These are phyloP conservation scores for Hydrangea macrophylla DNA, from an alignment of 148 eudicot species.

Conservation along the genomic window DNA sequence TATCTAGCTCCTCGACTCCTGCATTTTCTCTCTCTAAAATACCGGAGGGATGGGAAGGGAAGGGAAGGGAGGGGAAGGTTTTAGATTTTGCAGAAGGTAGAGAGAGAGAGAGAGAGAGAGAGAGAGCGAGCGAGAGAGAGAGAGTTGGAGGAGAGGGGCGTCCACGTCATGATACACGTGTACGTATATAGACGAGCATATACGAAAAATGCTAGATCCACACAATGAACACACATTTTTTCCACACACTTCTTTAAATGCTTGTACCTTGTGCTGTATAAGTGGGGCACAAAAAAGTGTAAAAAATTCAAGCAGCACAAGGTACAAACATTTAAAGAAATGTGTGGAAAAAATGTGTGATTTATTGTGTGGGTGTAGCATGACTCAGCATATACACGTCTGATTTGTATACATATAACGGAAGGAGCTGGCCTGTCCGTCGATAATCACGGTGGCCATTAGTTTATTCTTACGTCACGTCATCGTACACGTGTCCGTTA, in stretches of 20 bases:
- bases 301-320: too few species aligned
- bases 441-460: slow-evolving; percentile 15
- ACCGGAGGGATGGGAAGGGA: slow-evolving; percentile 12
- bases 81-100: slow-evolving; percentile 16
- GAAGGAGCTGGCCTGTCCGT: slow-evolving; percentile 17
- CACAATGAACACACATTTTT: too few species aligned
- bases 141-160: slow-evolving; percentile 17
- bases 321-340: too few species aligned
- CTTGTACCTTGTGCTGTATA: too few species aligned
- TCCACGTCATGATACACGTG: slow-evolving; percentile 91
- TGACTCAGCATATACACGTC: neutral
- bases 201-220: too few species aligned
- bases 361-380: too few species aligned
- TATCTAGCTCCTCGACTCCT: slow-evolving; percentile 14
- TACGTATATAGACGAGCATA: slow-evolving; percentile 19
- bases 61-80: slow-evolving; percentile 12
- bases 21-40: slow-evolving; percentile 26
- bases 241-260: too few species aligned
- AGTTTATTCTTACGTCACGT: slow-evolving; percentile 9
- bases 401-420: slow-evolving; percentile 4
- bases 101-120: slow-evolving; percentile 17
- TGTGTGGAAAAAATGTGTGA: too few species aligned
- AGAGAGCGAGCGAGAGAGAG: neutral
- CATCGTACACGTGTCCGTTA: slow-evolving; percentile 32
- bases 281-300: too few species aligned